Percentiles rank a stretch among this genome's conserved stretches.
These are phyloP conservation scores for Mortierella antarctica DNA, from an alignment of 192 early-diverging fungal genomes.

Conservation along the genomic window DNA sequence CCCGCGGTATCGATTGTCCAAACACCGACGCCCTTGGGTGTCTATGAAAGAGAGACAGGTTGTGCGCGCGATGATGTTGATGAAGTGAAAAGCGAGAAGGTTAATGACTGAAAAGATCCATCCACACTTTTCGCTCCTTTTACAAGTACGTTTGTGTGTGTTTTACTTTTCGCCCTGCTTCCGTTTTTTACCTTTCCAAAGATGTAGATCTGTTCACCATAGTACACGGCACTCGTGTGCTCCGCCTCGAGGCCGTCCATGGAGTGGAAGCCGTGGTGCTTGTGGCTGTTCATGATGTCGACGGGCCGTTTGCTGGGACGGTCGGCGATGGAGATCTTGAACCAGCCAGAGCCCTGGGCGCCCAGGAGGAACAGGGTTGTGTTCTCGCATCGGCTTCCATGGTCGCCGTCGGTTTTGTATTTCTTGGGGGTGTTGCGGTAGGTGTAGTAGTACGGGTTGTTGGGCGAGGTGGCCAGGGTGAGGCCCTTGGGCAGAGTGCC, in stretches of 20 bases:
- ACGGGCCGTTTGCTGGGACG: conserved; percentile 26
- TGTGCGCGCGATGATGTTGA: not conserved
- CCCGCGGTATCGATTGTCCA: conserved; percentile 29
- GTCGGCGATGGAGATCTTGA: conserved; percentile 42
- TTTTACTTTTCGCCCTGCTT: no score
- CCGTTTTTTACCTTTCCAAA: conserved; percentile 49
- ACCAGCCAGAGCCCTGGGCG: conserved; percentile 37
- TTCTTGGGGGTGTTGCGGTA: conserved; percentile 39
- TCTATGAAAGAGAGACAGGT: conserved; percentile 7
- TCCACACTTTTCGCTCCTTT: not conserved
- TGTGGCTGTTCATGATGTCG: conserved; percentile 21
- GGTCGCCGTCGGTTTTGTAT: conserved; percentile 26
- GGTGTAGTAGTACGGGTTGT: conserved; percentile 45
- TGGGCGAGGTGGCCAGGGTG: conserved; percentile 26
- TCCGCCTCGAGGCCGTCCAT: conserved; percentile 6
- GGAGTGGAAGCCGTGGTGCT: conserved; percentile 9
- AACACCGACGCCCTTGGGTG: conserved; percentile 27
- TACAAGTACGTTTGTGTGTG: no score
- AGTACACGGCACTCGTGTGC: conserved; percentile 21
- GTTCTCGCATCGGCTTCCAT: conserved; percentile 41
- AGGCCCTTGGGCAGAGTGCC: conserved; percentile 23
- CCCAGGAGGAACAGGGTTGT: conserved; percentile 45
- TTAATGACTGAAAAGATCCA: not conserved
- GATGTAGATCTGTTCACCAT: conserved; percentile 35
- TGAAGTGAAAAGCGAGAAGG: not conserved